phyloP scores from a whole-genome alignment of 768 basidiomycete species.

The Serpula lacrymans region DNA sequence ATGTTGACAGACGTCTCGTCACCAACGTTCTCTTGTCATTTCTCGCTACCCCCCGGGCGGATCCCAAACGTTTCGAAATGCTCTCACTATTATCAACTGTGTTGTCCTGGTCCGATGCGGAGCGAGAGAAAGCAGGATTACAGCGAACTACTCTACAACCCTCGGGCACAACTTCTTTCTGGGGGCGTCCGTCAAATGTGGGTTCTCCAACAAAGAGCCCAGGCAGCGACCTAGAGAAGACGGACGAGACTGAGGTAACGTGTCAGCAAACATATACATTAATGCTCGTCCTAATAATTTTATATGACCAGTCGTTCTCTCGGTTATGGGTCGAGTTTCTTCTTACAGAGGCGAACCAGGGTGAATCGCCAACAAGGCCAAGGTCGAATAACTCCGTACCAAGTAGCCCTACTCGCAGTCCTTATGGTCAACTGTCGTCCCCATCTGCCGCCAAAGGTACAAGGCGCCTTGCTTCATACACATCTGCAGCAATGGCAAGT shows the following conservation, averaged over 20 bases:
- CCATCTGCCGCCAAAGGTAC: constrained; percentile 26
- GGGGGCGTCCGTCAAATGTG: constrained; percentile 22
- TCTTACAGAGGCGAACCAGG: constrained; percentile 78
- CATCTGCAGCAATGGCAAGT: constrained; percentile 34
- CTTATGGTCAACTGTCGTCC: constrained; percentile 20
- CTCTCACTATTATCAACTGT: constrained; percentile 83
- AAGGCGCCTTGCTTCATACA: constrained; percentile 38
- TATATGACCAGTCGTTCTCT: constrained; percentile 75
- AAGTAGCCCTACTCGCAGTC: constrained; percentile 26
- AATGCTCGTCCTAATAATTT: constrained; percentile 7
- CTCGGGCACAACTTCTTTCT: constrained; percentile 19
- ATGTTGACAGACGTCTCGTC: constrained; percentile 90
- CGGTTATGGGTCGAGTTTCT: constrained; percentile 98
- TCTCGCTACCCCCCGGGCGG: constrained; percentile 84
- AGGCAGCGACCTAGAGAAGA: constrained; percentile 64
- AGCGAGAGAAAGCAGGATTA: constrained; percentile 88
- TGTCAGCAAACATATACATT: neutral
- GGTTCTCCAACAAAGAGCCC: constrained; percentile 33
- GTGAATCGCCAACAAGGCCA: constrained; percentile 23
- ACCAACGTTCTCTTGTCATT: constrained; percentile 93
- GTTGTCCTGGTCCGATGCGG: constrained; percentile 88
- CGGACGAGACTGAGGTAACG: constrained; percentile 79
- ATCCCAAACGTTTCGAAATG: constrained; percentile 97
- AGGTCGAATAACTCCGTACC: constrained; percentile 37
- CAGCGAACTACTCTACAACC: too few relatives aligned